These are phyloP conservation scores for Trichoderma sp. DNA, from an alignment of 2,329 filamentous ascomycete genomes.

Conservation along the genomic window DNA sequence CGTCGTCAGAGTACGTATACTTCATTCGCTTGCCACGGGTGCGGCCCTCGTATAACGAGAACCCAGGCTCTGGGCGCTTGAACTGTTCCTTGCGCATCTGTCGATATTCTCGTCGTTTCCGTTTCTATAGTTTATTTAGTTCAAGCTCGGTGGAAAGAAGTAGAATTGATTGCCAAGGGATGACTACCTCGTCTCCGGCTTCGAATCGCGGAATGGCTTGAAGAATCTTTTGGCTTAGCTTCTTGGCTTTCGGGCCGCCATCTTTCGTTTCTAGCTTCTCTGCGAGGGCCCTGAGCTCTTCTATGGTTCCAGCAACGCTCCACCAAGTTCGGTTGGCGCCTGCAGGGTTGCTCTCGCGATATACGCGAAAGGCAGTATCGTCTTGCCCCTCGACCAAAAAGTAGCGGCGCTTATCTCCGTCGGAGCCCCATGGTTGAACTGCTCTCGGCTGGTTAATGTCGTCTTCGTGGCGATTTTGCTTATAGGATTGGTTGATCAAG, in stretches of 20 bases:
- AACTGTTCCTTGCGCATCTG: slow-evolving; percentile 84
- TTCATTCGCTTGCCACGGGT: slow-evolving; percentile 95
- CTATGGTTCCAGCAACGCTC: slow-evolving; percentile 87
- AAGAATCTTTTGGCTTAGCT: slow-evolving; percentile 74
- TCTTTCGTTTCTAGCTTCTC: slow-evolving; percentile 76
- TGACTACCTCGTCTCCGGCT: slow-evolving; percentile 79
- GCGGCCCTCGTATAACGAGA: slow-evolving; percentile 92
- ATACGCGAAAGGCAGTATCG: slow-evolving; percentile 90
- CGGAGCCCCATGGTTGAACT: slow-evolving; percentile 86
- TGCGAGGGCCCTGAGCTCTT: slow-evolving; percentile 75
- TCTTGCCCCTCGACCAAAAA: slow-evolving; percentile 92
- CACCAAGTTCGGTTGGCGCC: slow-evolving; percentile 81
- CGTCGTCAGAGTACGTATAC: slow-evolving; percentile 93
- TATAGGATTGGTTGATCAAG: slow-evolving; percentile 85
- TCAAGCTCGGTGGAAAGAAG: not conserved
- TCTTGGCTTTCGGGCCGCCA: slow-evolving; percentile 76
- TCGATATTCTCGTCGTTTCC: slow-evolving; percentile 88
- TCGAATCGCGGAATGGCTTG: slow-evolving; percentile 87
- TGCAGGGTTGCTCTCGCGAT: slow-evolving; percentile 86
- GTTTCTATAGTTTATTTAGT: slow-evolving; percentile 64
- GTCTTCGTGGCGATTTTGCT: slow-evolving; percentile 79
- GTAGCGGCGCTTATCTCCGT: slow-evolving; percentile 89
- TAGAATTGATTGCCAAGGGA: not conserved
- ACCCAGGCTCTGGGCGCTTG: slow-evolving; percentile 81
- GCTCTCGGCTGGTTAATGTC: slow-evolving; percentile 82